Conservation (phyloP, 805 yeast species). For the Ogataea nonfermentans region DNA sequence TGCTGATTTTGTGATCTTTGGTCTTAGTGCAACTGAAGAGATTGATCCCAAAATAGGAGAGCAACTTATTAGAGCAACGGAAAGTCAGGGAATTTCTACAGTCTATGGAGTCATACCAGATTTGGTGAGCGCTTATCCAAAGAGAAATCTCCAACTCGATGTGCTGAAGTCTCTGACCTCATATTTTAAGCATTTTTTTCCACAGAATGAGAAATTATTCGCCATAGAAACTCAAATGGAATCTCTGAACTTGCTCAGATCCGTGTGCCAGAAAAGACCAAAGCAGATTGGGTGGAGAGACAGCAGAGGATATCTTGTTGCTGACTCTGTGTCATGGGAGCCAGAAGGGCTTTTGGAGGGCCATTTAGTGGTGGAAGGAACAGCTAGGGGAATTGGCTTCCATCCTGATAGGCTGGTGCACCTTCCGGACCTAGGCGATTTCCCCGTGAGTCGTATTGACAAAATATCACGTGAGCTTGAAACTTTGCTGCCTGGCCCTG, state of each 20-base stretch:
- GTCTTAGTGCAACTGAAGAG: constrained; percentile 83
- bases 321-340: constrained; percentile 56
- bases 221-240: constrained; percentile 69
- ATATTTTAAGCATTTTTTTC: constrained; percentile 72
- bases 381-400: constrained; percentile 84
- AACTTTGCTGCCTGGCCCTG: constrained; percentile 35
- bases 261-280: constrained; percentile 83
- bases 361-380: constrained; percentile 67
- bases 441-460: constrained; percentile 68
- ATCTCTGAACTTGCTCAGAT: constrained; percentile 67
- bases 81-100: constrained; percentile 88
- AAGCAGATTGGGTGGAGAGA: constrained; percentile 90
- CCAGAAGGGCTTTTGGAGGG: constrained; percentile 34
- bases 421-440: constrained; percentile 89
- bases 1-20: constrained; percentile 86
- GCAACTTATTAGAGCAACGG: constrained; percentile 81
- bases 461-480: constrained; percentile 36
- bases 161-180: constrained; percentile 61
- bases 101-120: constrained; percentile 78
- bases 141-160: constrained; percentile 74
- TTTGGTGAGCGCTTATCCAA: constrained; percentile 61
- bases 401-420: constrained; percentile 76
- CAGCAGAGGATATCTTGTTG: constrained; percentile 81
- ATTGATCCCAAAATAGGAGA: constrained; percentile 82
- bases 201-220: constrained; percentile 74